Base-by-base conservation (phyloP, 495 filamentous ascomycete genomes). In the Aspergillus affinis region DNA sequence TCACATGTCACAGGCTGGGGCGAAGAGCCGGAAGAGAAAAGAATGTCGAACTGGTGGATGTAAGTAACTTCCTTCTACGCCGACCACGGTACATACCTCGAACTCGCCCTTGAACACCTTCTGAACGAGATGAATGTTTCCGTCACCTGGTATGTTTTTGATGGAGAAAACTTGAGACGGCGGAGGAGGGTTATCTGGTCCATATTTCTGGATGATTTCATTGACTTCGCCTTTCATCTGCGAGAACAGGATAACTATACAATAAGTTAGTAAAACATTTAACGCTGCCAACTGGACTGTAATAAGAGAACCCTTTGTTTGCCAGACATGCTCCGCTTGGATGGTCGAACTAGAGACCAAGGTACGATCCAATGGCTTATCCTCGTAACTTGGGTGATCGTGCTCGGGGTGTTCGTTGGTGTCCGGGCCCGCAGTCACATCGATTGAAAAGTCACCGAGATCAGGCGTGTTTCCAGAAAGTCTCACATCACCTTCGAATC, bases 71-170 rank as follows among this genome's bases (percentile, higher is more conserved):
- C 32, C 20, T 10, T 26, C 15, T 4, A 21, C 27, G 41, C 2
- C 1, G 29, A 26, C 44, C 13, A 9, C 32, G 7, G 23, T 49
- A 50, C 61, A 54, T 77, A 85, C 82, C 79, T 90, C 91, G 69
- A 98, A 98, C 21, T 86, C 66, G 1, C 95, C 95, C 68, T 90
- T 84, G 70, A 97, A 98, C 3, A 92, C 82, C 74, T 96, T 98
- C 72, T 98, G 93, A 45, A 98, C 83, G 51, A 95, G 78, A 61
- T 98, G 94, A 4, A 92, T 65, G 66, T 98, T 98, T 15, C 93
- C 95, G 20, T 75, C 51, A 13, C 85, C 86, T 19, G 90, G 86
- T 0, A 75, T 67, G 59, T 95, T 87, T 44, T 77, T 70, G 55
- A 98, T 81, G 5, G 89, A 92, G 71, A 93, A 97, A 1, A 91